Base-by-base conservation (phyloP, 176 grass and related monocot species). In the Carex cristatella region DNA sequence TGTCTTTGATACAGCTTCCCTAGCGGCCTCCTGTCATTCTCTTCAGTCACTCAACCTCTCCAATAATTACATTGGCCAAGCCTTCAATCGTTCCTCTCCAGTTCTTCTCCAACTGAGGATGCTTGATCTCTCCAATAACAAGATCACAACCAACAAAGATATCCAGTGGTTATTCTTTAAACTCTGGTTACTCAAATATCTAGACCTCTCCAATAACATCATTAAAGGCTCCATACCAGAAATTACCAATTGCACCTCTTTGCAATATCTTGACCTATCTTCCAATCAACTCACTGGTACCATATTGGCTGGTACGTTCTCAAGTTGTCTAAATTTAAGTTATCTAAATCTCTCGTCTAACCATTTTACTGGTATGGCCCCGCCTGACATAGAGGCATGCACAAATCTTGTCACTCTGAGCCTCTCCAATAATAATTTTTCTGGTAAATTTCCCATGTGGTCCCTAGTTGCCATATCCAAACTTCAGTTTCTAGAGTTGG, bases 231-330 rank as follows among this genome's bases (percentile, higher is more conserved):
- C 5, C 9, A 44, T 95, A 31, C 88, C 91, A 58, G 79, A 76
- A 28, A 87, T 99, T 86, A 11, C 33, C 60, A 94, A 92, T 84
- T 94, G 96, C 91, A 93, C 96, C 2, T 86, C 82, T 0, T 82
- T 99, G 5, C 87, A 94, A 85, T 60, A 92, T 83, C 93, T 99
- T 51, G 91, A 99, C 88, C 87, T 99, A 8, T 95, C 96, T 58
- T 83, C 89, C 23, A 95, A 93, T 90, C 12, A 72, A 61, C 65
- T 98, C 76, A 2, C 55, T 35, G 91, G 89, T 11, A 86, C 79
- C 16, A 23, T 94, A 10, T 35, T 66, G 32, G 60, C 4, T 1
- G 93, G 86, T 1, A 35, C 56, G 7, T 79, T 98, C 48, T 86
- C 87, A 75, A 28, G 61, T 31, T 98, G 95, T 82, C 69, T 71